Base-by-base conservation (phyloP, 208 protist species). In the Acanthamoeba sp. region DNA sequence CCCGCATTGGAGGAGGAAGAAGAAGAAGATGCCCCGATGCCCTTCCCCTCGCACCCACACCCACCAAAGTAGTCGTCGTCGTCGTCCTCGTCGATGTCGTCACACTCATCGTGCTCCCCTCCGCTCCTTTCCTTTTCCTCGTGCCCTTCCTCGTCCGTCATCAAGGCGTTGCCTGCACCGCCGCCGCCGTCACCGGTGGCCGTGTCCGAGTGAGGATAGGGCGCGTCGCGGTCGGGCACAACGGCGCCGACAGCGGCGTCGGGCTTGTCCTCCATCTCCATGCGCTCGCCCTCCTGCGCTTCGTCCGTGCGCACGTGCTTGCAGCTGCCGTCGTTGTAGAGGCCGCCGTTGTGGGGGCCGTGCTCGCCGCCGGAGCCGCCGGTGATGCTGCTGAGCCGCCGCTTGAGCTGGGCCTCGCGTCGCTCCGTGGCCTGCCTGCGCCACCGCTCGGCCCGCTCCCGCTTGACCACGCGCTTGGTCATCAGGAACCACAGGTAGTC, bases 401-500 rank as follows among this genome's bases (percentile, higher is more conserved):
- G 69, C 69, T 80, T 80, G 69, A 80, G 69, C 34, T 45, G 32
- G 38, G 38, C 38, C 34, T 80, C 69, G 69, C 69, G 69, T 2
- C 69, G 32, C 24, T 80, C 69, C 9, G 16, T 24, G 32, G 32
- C 48, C 34, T 32, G 32, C 82, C 38, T 55, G 45, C 55, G 82
- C 55, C 32, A 42, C 14, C 55, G n/a, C 55, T 89, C 82, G 22
- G 38, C 55, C 40, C 55, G 82, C 82, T 89, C 82, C 4, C 82
- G 45, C 55, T 89, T 89, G 45, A 64, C 55, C 50, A 66, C 10
- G n/a, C 82, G 45, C 82, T 89, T 89, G 55, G 55, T 64, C 50
- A 89, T 64, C 29, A 62, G 16, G 82, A 42, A 89, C 82, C 82
- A 89, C 42, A 89, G 55, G 82, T 89, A 89, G 55, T 89, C 82